Evolutionary conservation across 1,139 yeast species (phyloP).

Genomic region (Suhomyces wounanorum): DNA sequence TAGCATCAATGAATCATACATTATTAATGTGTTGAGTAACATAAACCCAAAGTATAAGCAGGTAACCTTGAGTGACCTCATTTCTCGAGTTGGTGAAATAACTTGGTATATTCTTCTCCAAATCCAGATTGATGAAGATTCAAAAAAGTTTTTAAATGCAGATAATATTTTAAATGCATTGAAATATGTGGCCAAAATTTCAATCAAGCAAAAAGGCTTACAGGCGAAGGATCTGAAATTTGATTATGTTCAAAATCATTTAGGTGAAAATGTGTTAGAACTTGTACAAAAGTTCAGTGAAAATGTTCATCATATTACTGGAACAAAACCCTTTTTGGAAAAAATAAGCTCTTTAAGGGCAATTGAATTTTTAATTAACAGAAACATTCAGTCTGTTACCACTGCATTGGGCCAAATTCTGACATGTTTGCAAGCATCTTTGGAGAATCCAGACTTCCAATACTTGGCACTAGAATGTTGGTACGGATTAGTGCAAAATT

Average conservation of each 20-base stretch:
- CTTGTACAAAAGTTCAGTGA: slow-evolving; percentile 80
- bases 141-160: slow-evolving; percentile 32
- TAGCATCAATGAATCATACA: slow-evolving; percentile 48
- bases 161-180: slow-evolving; percentile 41
- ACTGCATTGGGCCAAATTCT: slow-evolving; percentile 87
- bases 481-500: slow-evolving; percentile 52
- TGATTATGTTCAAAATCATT: slow-evolving; percentile 27
- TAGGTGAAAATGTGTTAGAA: slow-evolving; percentile 69
- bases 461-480: slow-evolving; percentile 69
- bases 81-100: slow-evolving; percentile 46
- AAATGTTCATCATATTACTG: slow-evolving; percentile 71
- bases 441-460: slow-evolving; percentile 65
- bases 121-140: slow-evolving; percentile 33
- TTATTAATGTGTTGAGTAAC: slow-evolving; percentile 56
- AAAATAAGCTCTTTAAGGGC: slow-evolving; percentile 76
- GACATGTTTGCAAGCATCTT: slow-evolving; percentile 80
- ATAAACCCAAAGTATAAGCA: slow-evolving; percentile 48
- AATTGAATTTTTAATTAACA: slow-evolving; percentile 63
- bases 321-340: slow-evolving; percentile 69
- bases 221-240: slow-evolving; percentile 10
- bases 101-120: slow-evolving; percentile 46
- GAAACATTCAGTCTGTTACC: slow-evolving; percentile 63
- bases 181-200: slow-evolving; percentile 38
- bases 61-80: slow-evolving; percentile 42
- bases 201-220: slow-evolving; percentile 21